Percentiles rank a stretch among this genome's conserved stretches.
phyloP scores from a whole-genome alignment of 108 stramenopile species.

The Cyclostephanos tholiformis region DNA sequence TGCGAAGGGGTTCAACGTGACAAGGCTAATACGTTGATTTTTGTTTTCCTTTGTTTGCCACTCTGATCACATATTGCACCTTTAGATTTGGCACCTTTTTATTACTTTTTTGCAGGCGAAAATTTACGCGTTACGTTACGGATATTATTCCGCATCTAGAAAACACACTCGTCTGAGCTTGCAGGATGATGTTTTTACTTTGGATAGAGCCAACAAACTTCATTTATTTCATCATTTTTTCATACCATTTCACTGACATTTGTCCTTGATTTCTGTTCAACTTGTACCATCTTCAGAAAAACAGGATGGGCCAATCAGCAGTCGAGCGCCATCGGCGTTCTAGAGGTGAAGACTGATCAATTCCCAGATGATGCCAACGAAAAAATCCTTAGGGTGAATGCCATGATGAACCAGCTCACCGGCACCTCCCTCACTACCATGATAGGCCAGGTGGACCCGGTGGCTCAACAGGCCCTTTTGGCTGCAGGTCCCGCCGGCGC shows the following conservation, averaged over 20 bases:
- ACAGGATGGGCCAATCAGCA: constrained; percentile 91
- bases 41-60: constrained; percentile 6
- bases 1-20: background rate
- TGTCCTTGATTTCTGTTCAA: constrained; percentile 3
- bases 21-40: constrained; percentile 21
- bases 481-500: constrained; percentile 50
- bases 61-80: constrained; percentile 19
- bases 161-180: background rate
- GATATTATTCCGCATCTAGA: background rate
- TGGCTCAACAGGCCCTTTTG: constrained; percentile 39
- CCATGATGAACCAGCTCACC: constrained; percentile 54
- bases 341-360: constrained; percentile 61
- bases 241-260: background rate
- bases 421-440: constrained; percentile 48
- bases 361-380: constrained; percentile 77
- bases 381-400: constrained; percentile 66
- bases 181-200: background rate
- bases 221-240: background rate
- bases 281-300: constrained; percentile 44
- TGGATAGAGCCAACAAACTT: background rate
- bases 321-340: constrained; percentile 49
- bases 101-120: constrained; percentile 18
- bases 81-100: constrained; percentile 27
- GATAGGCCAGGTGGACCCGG: constrained; percentile 36
- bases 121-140: background rate